Evolutionary conservation across 2,329 filamentous ascomycete species (phyloP), one percentile per base, ranked within the genome.

Genomic region (Iodosphaeria phyllophila): DNA sequence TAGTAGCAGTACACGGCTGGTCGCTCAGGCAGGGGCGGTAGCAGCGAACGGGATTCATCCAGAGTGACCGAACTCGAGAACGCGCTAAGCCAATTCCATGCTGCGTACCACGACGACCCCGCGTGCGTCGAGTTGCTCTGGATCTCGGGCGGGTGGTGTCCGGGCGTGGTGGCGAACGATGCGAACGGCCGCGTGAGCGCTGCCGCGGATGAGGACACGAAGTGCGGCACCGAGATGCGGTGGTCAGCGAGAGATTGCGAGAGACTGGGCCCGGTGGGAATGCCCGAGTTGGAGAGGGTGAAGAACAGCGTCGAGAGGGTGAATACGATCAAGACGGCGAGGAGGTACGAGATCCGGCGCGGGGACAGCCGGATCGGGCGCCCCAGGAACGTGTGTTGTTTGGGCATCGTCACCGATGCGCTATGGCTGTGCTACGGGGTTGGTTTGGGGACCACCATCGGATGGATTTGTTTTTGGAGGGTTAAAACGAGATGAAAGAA

Each of bases 1-100:
- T 92, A 92, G 49, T 86, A 95, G 34, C 83, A 92, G 51, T 92
- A 95, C 27, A 95, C 72, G 1, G 71, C 62, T 13, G 75, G 71
- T 13, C 86, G 67, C 16, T 64, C 54, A 23, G 47, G 52, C 15
- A 92, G 54, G 3, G 79, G 78, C 23, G 89, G 89, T 3, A 95
- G 69, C 27, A 95, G 64, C 6, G 77, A 74, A 27, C 82, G 65
- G 40, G 77, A 75, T 46, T 92, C 77, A 42, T 92, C 84, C 28
- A 89, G 60, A 0, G 67, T 74, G 29, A 89, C 60, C 10, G 70
- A 67, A 21, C 73, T 83, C 11, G 83, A 92, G 47, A 93, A 95
- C 3, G 84, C 80, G 32, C 77, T 78, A 38, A 79, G 62, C 83
- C 84, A 95, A 44, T 75, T 80, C 72, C 76, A 91, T 47, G 92